Base-by-base conservation (phyloP, 2,329 filamentous ascomycete genomes). In the Mycosphaerella arachidis region DNA sequence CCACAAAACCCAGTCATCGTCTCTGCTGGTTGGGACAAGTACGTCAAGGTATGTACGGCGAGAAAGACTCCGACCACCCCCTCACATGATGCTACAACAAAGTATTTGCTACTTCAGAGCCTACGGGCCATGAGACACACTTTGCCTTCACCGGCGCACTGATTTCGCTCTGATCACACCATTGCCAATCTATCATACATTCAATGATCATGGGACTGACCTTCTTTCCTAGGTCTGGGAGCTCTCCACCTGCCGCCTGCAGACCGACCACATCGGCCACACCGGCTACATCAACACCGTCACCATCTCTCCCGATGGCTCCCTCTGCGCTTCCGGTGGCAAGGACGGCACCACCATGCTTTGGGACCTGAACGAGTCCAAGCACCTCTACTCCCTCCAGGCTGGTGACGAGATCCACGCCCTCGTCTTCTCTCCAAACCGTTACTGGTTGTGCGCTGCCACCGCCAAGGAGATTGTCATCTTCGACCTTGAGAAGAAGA, bases 91-190 rank as follows among this genome's bases (percentile, higher is more conserved):
- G 93, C 85, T 89, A 86, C 80, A 79, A 60, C 65, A 82, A 92
- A 91, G 92, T 97, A 97, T 97, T 97, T 97, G 94, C 94, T 97
- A 97, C 94, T 99, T 97, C 93, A 97, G 94, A 99, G 92, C 91
- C 86, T 82, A 79, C 79, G 78, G 86, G 92, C 91, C 80, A 96
- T 97, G 94, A 99, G 93, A 99, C 91, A 87, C 83, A 65, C 60
- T 67, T 69, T 68, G 70, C 82, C 85, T 86, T 89, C 89, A 93
- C 92, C 90, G 82, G 84, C 85, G 86, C 85, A 84, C 91, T 95
- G 91, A 95, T 86, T 40, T 56, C 18, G 30, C 46, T 55, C 24
- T 30, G 45, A 30, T 24, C 37, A 45, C 18, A 48, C 18, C 4
- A 30, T 12, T 48, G 27, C 7, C 46, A 13, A 10, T 35, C 33